phyloP scores from a whole-genome alignment of 495 filamentous ascomycete species.

The Penicillium lagena region DNA sequence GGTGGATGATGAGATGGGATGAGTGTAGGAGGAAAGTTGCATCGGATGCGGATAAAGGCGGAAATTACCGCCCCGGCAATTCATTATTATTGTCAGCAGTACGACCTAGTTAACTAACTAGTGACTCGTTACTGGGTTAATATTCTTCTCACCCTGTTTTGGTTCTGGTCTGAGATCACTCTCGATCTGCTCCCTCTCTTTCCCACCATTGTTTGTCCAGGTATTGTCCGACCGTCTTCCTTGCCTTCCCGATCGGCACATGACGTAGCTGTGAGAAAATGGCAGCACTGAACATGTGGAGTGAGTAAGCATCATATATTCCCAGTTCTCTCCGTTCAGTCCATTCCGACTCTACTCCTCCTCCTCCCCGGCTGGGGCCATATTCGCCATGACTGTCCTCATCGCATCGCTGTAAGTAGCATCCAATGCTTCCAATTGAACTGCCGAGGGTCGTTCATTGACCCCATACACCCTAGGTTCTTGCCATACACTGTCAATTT shows the following conservation, averaged over 20 bases:
- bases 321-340: neutral
- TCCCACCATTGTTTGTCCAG: too few relatives aligned
- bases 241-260: slow-evolving; percentile 12
- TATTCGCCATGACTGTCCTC: slow-evolving; percentile 67
- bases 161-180: too few relatives aligned
- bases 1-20: slow-evolving; percentile 5
- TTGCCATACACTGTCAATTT: slow-evolving; percentile 89
- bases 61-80: too few relatives aligned
- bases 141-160: neutral
- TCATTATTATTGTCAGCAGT: too few relatives aligned
- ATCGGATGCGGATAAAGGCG: neutral
- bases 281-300: neutral
- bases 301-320: too few relatives aligned
- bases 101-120: too few relatives aligned
- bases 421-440: too few relatives aligned
- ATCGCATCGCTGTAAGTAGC: slow-evolving; percentile 72
- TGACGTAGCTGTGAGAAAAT: slow-evolving; percentile 38
- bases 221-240: slow-evolving; percentile 1
- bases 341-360: neutral
- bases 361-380: too few relatives aligned
- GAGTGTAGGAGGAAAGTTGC: neutral
- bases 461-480: slow-evolving; percentile 49
- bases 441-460: neutral
- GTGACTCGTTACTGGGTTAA: neutral
- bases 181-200: too few relatives aligned